These are phyloP conservation scores for Coniferiporia sulphurascens DNA, from an alignment of 1,284 basidiomycete genomes.

Conservation along the genomic window DNA sequence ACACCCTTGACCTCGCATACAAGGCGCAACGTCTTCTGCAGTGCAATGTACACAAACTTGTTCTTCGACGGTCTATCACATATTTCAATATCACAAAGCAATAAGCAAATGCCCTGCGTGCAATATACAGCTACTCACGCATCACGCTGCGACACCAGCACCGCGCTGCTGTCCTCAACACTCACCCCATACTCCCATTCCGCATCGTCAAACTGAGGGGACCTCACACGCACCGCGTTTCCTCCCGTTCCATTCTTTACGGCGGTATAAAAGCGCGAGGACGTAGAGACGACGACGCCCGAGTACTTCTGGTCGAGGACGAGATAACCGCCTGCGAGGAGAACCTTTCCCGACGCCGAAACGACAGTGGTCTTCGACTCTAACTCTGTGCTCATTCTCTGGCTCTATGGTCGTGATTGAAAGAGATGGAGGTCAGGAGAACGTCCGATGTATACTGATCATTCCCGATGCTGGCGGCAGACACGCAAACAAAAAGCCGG, in stretches of 20 bases:
- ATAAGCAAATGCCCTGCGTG: not conserved
- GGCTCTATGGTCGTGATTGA: not conserved
- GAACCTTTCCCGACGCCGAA: slow-evolving; percentile 93
- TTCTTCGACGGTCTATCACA: slow-evolving; percentile 45
- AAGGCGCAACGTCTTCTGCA: slow-evolving; percentile 73
- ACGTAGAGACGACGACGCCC: slow-evolving; percentile 86
- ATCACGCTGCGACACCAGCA: slow-evolving; percentile 41
- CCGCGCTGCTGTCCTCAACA: slow-evolving; percentile 33
- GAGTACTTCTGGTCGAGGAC: slow-evolving; percentile 83
- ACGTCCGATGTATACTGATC: not conserved
- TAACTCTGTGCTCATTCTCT: slow-evolving; percentile 3
- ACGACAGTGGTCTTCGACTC: slow-evolving; percentile 48
- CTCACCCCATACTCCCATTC: slow-evolving; percentile 71
- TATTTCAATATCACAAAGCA: slow-evolving; percentile 18
- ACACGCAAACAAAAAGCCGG: not conserved
- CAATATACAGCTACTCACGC: slow-evolving; percentile 36
- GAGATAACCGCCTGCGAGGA: slow-evolving; percentile 92
- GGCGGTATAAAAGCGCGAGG: slow-evolving; percentile 88
- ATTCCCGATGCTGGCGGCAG: not conserved
- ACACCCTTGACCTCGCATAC: slow-evolving; percentile 52
- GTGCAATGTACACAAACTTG: slow-evolving; percentile 88
- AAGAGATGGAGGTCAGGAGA: not conserved
- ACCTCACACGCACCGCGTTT: slow-evolving; percentile 66
- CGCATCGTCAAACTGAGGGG: slow-evolving; percentile 86
- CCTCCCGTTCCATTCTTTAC: slow-evolving; percentile 33